Base-by-base conservation (phyloP, 1,284 basidiomycete species). In the Ganoderma boninense region DNA sequence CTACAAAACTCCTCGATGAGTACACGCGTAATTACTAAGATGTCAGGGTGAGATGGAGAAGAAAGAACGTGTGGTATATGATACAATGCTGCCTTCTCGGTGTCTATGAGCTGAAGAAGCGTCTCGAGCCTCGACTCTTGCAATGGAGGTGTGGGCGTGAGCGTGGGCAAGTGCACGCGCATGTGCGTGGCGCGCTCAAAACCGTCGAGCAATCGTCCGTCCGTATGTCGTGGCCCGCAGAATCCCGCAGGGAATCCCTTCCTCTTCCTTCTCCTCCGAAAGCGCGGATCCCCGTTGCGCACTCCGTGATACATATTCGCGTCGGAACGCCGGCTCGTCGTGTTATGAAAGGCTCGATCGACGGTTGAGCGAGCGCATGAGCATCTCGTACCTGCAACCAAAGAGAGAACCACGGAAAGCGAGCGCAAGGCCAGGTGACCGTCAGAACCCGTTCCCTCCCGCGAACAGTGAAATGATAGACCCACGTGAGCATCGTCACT, bases 401-500 rank as follows among this genome's bases (percentile, higher is more conserved):
- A 3, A 38, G 35, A 40, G 38, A 40, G 38, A 40, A 11, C 38
- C 38, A 42, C 26, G 40, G 13, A 20, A 59, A 32, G 23, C 29
- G 57, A 35, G 16, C 54, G 29, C 54, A 18, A 61, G 32, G 38
- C 11, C 20, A 49, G 40, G 43, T 61, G 44, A 38, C 29, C 23
- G 59, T 62, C 59, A 57, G 44, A 18, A 43, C 46, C 65, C 56
- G 59, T 46, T 52, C 46, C 2, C 4, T 42, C 43, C 65, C 56
- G 23, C 26, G 6, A 13, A 18, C 64, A 13, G 61, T 18, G 54
- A 57, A 57, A 52, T 54, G n/a, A 11, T 16, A 2, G n/a, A 92
- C 95, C 82, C 84, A 97, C 94, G 96, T 95, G 79, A 98, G 84
- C 89, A 98, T 93, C 42, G 97, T 98, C 73, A 98, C 93, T 1